Percentiles rank a stretch among this genome's conserved stretches.
Evolutionary conservation across 2,329 filamentous ascomycete genomes (phyloP).

Genomic region (Fusarium sp.): DNA sequence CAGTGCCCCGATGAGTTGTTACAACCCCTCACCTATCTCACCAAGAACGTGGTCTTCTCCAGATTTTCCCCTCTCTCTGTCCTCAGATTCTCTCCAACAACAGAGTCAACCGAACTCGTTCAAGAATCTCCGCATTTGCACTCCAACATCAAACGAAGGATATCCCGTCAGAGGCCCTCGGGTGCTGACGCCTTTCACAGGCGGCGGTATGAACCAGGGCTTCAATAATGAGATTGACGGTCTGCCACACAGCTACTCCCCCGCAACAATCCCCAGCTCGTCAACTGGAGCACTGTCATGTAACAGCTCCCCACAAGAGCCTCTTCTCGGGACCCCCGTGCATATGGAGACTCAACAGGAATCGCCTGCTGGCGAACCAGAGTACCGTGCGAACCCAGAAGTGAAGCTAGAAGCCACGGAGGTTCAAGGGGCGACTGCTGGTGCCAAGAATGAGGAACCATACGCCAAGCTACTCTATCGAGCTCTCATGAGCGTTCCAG

Average conservation of each 20-base stretch:
- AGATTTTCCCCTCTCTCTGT: slow-evolving; percentile 38
- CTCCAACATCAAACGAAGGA: slow-evolving; percentile 45
- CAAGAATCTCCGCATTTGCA: slow-evolving; percentile 43
- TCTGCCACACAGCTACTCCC: slow-evolving; percentile 28
- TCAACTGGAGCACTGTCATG: slow-evolving; percentile 35
- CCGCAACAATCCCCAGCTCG: slow-evolving; percentile 24
- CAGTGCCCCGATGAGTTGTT: slow-evolving; percentile 42
- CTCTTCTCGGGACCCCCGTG: slow-evolving; percentile 26
- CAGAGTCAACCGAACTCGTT: slow-evolving; percentile 42
- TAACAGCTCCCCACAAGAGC: slow-evolving; percentile 40
- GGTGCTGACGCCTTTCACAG: slow-evolving; percentile 38
- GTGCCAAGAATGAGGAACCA: slow-evolving; percentile 66
- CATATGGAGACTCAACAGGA: slow-evolving; percentile 32
- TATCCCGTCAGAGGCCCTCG: slow-evolving; percentile 35
- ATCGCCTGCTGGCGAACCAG: slow-evolving; percentile 11
- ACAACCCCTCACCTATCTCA: slow-evolving; percentile 51
- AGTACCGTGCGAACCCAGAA: slow-evolving; percentile 24
- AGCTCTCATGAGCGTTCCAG: slow-evolving; percentile 76
- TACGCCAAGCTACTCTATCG: slow-evolving; percentile 87
- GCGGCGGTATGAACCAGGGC: slow-evolving; percentile 27
- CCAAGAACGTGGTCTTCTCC: slow-evolving; percentile 55
- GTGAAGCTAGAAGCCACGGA: slow-evolving; percentile 27
- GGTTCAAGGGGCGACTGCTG: background rate
- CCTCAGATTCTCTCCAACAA: slow-evolving; percentile 36
- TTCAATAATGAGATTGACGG: slow-evolving; percentile 40